These are phyloP conservation scores for Adenanthera pavonina DNA, from an alignment of 306 rosid genomes.

Conservation along the genomic window DNA sequence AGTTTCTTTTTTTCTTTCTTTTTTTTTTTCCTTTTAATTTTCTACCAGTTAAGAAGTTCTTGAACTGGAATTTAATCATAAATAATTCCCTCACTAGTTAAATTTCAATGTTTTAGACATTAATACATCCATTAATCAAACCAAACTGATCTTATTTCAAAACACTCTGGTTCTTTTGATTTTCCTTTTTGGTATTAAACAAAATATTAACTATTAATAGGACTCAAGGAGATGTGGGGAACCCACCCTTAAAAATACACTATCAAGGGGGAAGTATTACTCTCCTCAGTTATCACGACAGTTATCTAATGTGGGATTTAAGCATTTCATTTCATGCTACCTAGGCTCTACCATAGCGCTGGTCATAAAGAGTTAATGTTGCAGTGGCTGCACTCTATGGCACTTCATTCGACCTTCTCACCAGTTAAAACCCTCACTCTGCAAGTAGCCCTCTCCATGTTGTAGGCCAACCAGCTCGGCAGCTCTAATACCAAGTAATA, in stretches of 20 bases:
- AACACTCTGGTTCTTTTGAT: neutral
- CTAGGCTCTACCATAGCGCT: neutral
- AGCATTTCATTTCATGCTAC: neutral
- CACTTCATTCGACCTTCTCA: neutral
- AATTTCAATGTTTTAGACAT: neutral
- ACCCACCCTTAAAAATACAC: neutral
- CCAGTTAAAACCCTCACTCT: neutral
- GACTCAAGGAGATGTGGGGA: neutral
- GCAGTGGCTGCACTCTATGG: neutral
- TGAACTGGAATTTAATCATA: neutral
- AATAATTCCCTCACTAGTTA: neutral
- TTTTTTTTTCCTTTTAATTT: neutral
- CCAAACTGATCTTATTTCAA: neutral
- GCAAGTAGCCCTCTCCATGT: neutral
- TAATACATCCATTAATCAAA: neutral
- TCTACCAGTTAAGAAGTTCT: neutral
- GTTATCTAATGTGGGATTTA: neutral
- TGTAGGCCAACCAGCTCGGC: neutral
- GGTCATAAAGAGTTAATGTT: neutral
- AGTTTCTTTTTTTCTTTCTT: neutral
- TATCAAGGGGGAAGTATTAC: neutral
- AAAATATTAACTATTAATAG: too few species aligned
- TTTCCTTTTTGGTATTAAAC: neutral
- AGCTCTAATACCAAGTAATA: neutral
- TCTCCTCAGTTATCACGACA: neutral